Conservation (phyloP, 495 filamentous ascomycete genomes). For the Sphaerosporella brunnea region DNA sequence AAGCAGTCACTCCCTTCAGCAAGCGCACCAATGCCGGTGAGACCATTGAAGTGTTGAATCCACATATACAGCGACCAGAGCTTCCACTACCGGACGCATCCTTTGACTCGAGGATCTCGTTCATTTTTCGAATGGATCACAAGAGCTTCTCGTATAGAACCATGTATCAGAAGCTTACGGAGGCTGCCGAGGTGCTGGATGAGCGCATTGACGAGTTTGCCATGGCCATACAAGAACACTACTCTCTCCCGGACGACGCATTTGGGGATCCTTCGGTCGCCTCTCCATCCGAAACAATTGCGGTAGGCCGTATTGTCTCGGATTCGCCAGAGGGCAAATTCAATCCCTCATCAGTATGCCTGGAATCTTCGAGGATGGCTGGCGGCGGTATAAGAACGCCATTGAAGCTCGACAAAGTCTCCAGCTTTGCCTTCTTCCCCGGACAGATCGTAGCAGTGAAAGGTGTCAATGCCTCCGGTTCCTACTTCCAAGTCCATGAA, state of each 20-base stretch:
- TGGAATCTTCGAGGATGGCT: slow-evolving; percentile 73
- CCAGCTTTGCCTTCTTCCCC: slow-evolving; percentile 71
- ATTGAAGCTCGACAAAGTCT: slow-evolving; percentile 51
- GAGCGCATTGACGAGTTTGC: slow-evolving; percentile 86
- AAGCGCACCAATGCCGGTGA: slow-evolving; percentile 63
- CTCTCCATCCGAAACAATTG: slow-evolving; percentile 70
- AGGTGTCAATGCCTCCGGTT: slow-evolving; percentile 73
- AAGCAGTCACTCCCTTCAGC: slow-evolving; percentile 39
- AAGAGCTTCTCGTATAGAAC: slow-evolving; percentile 83
- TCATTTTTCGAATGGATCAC: slow-evolving; percentile 64
- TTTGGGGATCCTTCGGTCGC: slow-evolving; percentile 77
- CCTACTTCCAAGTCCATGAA: slow-evolving; percentile 64
- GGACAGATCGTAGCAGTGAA: slow-evolving; percentile 79
- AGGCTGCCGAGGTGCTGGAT: slow-evolving; percentile 80
- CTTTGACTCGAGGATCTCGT: slow-evolving; percentile 44
- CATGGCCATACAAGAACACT: slow-evolving; percentile 48
- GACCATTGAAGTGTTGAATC: slow-evolving; percentile 62
- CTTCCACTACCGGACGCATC: slow-evolving; percentile 44
- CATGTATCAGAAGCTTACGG: slow-evolving; percentile 82
- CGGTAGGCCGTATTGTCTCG: slow-evolving; percentile 76
- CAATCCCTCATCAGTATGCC: slow-evolving; percentile 61
- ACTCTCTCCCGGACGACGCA: slow-evolving; percentile 57
- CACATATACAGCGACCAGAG: slow-evolving; percentile 48
- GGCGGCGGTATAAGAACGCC: slow-evolving; percentile 68
- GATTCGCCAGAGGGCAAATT: slow-evolving; percentile 70